A percentile compares a stretch with the other conserved stretches of the same genome.
These are phyloP conservation scores for Tolypocladium tundrense DNA, from an alignment of 2,329 filamentous ascomycete species.

Conservation along the genomic window DNA sequence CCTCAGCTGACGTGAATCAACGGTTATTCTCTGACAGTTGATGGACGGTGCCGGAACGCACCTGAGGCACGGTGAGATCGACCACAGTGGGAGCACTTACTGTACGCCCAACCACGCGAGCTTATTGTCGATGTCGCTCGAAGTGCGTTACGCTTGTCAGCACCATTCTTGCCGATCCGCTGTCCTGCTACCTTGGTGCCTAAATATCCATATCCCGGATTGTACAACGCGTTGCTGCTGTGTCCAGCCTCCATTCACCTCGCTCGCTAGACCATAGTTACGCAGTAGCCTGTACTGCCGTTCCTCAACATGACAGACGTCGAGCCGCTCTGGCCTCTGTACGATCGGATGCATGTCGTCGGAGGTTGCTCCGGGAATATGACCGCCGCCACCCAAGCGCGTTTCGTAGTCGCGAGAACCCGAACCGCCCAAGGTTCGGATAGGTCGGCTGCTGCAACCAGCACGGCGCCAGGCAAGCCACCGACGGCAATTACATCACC, in stretches of 20 bases:
- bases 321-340: too few relatives aligned
- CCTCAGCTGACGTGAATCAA: too few relatives aligned
- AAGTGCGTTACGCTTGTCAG: not conserved
- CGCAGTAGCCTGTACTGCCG: too few relatives aligned
- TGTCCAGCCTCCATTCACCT: too few relatives aligned
- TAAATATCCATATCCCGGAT: not conserved
- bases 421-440: not conserved
- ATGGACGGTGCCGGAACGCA: too few relatives aligned
- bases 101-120: not conserved
- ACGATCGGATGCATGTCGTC: not conserved
- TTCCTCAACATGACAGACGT: too few relatives aligned
- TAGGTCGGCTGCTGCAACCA: not conserved
- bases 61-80: not conserved
- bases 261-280: too few relatives aligned
- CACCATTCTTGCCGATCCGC: not conserved
- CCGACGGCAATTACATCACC: not conserved
- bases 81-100: not conserved
- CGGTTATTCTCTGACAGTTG: not conserved
- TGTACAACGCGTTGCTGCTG: not conserved
- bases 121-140: not conserved
- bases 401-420: not conserved
- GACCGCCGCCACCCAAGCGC: not conserved
- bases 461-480: not conserved
- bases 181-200: not conserved
- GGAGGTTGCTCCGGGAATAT: not conserved